Conservation (phyloP, 176 grass and related monocot species). For the Oryza meridionalis region DNA sequence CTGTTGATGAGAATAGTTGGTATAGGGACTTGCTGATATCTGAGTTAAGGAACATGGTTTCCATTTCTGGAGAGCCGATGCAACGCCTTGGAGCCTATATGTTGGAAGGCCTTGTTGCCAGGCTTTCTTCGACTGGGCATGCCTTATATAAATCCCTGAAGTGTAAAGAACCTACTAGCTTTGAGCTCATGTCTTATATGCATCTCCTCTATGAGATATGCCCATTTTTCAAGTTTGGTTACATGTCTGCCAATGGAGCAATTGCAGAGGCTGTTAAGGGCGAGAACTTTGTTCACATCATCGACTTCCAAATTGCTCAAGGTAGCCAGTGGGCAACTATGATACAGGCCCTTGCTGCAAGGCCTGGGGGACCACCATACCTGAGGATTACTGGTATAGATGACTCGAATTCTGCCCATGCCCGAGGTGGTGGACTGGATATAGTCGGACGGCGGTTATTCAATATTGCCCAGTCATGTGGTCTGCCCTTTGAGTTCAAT, state of each 20-base stretch:
- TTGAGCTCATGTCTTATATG: conserved; percentile 83
- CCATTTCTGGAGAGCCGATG: conserved; percentile 67
- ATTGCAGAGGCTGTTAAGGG: conserved; percentile 78
- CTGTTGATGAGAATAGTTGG: conserved; percentile 60
- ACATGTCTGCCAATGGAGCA: conserved; percentile 86
- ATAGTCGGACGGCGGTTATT: conserved; percentile 62
- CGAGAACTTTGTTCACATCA: conserved; percentile 73
- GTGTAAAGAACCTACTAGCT: conserved; percentile 71
- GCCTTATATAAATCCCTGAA: conserved; percentile 75
- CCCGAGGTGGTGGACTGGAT: conserved; percentile 62
- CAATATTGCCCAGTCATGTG: conserved; percentile 43
- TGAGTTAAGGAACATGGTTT: conserved; percentile 72
- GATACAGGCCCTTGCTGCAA: conserved; percentile 64
- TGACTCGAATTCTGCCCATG: conserved; percentile 64
- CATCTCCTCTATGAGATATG: conserved; percentile 70
- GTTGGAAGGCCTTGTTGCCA: conserved; percentile 78
- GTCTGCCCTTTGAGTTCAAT: conserved; percentile 73
- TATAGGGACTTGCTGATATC: conserved; percentile 51
- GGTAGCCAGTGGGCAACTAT: conserved; percentile 73
- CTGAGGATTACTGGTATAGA: conserved; percentile 82
- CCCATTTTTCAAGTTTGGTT: conserved; percentile 84
- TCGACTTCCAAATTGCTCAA: conserved; percentile 82
- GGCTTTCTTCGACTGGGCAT: conserved; percentile 62
- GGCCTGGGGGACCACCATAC: conserved; percentile 50
- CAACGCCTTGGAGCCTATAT: conserved; percentile 86